Percentiles rank a stretch among this genome's conserved stretches.
phyloP scores from a whole-genome alignment of 2,329 filamentous ascomycete species.

The Endoconidiophora polonica region DNA sequence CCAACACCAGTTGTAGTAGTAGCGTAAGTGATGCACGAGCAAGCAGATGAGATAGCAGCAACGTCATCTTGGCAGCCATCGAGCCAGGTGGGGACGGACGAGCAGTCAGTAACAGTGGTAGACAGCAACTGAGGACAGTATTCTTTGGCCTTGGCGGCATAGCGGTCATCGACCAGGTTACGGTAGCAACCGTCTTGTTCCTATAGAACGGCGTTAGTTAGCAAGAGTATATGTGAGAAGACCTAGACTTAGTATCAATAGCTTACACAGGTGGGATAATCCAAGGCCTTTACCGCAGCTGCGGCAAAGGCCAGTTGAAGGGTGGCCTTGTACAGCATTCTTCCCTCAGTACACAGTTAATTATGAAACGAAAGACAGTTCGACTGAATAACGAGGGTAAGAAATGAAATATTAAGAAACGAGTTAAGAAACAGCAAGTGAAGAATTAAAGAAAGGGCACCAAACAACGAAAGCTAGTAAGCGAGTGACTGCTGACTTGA shows the following conservation, averaged over 20 bases:
- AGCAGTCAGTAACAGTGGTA: slow-evolving; percentile 17
- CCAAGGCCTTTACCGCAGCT: slow-evolving; percentile 17
- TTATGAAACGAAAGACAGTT: neutral
- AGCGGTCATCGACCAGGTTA: slow-evolving; percentile 21
- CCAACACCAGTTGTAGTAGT: slow-evolving; percentile 2
- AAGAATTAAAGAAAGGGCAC: neutral
- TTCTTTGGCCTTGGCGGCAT: slow-evolving; percentile 17
- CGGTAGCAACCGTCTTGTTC: slow-evolving; percentile 22
- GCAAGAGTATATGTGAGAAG: neutral
- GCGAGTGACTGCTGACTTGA: slow-evolving; percentile 5
- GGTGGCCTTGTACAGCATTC: slow-evolving; percentile 2
- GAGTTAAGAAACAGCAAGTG: neutral
- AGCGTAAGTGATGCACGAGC: slow-evolving; percentile 47
- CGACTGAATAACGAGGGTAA: neutral
- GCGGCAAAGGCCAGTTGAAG: slow-evolving; percentile 18
- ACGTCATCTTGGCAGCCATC: slow-evolving; percentile 27
- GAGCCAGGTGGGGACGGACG: slow-evolving; percentile 18
- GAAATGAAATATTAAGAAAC: neutral
- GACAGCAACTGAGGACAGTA: slow-evolving; percentile 22
- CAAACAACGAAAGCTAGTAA: slow-evolving; percentile 4
- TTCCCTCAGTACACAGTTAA: too few species aligned
- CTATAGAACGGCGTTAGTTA: slow-evolving; percentile 1
- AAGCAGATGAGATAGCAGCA: slow-evolving; percentile 41
- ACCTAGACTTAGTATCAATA: neutral
- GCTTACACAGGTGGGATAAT: slow-evolving; percentile 18